phyloP scores from a whole-genome alignment of 495 filamentous ascomycete species.

The Cryomyces minteri region DNA sequence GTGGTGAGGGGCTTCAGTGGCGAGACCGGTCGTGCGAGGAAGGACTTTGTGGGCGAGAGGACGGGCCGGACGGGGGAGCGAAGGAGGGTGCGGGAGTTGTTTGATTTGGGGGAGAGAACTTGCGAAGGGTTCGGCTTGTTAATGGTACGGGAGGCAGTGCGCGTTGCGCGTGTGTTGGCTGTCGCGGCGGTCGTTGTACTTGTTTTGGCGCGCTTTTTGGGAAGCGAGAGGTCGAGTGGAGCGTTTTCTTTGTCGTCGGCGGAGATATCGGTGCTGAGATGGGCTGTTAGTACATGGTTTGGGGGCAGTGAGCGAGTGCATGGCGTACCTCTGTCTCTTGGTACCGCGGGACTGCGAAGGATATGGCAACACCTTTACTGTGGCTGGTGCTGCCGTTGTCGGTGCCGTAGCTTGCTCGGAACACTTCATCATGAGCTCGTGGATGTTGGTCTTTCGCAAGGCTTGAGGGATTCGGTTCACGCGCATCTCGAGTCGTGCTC shows the following conservation, averaged over 20 bases:
- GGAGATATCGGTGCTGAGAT: conserved; percentile 40
- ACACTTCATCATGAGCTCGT: conserved; percentile 52
- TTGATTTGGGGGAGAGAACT: conserved; percentile 64
- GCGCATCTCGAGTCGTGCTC: conserved; percentile 79
- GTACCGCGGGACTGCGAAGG: conserved; percentile 12
- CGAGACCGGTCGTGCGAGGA: conserved; percentile 32
- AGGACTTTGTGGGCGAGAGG: conserved; percentile 26
- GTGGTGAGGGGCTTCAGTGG: conserved; percentile 28
- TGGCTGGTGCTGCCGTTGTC: not conserved
- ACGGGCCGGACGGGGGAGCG: conserved; percentile 34
- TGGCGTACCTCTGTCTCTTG: conserved; percentile 45
- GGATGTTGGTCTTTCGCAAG: conserved; percentile 66
- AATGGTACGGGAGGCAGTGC: conserved; percentile 30
- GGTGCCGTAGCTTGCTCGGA: conserved; percentile 4
- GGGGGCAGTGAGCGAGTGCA: conserved; percentile 1
- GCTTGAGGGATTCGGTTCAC: conserved; percentile 79
- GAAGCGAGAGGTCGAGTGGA: conserved; percentile 27
- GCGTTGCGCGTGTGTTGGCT: conserved; percentile 19
- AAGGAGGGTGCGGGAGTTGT: conserved; percentile 52
- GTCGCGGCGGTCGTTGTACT: conserved; percentile 11
- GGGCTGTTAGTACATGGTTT: not conserved
- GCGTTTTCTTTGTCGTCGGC: conserved; percentile 69
- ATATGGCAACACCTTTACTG: conserved; percentile 2
- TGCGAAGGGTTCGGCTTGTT: conserved; percentile 28
- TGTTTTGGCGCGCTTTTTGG: conserved; percentile 36